phyloP scores from a whole-genome alignment of 352 stramenopile genomes.

The Globisporangium cylindrosporum region DNA sequence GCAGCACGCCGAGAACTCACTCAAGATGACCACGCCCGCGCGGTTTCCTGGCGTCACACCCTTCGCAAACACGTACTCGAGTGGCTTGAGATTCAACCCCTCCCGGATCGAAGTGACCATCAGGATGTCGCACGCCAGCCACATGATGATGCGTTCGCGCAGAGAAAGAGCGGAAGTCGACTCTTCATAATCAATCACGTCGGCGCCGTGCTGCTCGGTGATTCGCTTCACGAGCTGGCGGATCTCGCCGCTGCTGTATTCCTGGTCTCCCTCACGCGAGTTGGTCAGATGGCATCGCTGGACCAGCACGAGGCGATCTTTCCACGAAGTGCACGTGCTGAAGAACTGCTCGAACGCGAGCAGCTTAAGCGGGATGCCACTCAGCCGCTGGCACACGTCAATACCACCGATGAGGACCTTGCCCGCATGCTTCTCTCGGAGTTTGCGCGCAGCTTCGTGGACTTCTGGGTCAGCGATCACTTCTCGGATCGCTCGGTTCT shows the following conservation, averaged over 20 bases:
- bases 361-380: conserved; percentile 93
- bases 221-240: conserved; percentile 79
- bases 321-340: conserved; percentile 93
- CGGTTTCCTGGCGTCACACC: conserved; percentile 44
- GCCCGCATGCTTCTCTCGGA: conserved; percentile 89
- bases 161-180: conserved; percentile 83
- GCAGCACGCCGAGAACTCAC: conserved; percentile 96
- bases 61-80: conserved; percentile 94
- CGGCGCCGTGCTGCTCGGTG: conserved; percentile 58
- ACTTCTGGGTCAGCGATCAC: conserved; percentile 65
- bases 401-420: conserved; percentile 93
- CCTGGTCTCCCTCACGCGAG: conserved; percentile 89
- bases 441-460: conserved; percentile 59
- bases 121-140: conserved; percentile 93
- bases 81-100: conserved; percentile 96
- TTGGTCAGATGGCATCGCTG: conserved; percentile 89
- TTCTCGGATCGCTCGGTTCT: conserved; percentile 73
- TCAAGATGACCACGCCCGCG: conserved; percentile 95
- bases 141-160: conserved; percentile 91
- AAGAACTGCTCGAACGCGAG: conserved; percentile 96
- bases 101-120: conserved; percentile 96
- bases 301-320: conserved; percentile 94
- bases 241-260: conserved; percentile 86
- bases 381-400: conserved; percentile 93
- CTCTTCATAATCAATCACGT: conserved; percentile 88